Percentiles rank a stretch among this genome's conserved stretches.
phyloP scores from a whole-genome alignment of 768 basidiomycete species.

The Naganishia randhawae region DNA sequence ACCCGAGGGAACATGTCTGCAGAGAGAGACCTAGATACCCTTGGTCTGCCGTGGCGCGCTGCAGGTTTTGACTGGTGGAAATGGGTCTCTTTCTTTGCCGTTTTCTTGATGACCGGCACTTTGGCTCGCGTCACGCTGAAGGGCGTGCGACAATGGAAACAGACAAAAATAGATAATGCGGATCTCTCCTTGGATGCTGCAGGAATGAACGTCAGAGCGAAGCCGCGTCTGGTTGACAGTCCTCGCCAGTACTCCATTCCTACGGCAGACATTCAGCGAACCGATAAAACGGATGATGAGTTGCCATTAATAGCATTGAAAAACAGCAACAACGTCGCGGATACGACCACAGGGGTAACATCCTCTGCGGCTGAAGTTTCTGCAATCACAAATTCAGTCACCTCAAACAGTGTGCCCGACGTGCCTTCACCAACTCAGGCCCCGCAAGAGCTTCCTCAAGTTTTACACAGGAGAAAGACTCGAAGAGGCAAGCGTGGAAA shows the following conservation, averaged over 20 bases:
- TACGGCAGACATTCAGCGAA: too few species aligned
- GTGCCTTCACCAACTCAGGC: constrained; percentile 4
- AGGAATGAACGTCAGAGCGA: not conserved
- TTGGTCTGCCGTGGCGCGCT: constrained; percentile 29
- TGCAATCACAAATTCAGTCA: not conserved
- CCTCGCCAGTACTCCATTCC: not conserved
- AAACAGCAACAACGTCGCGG: not conserved
- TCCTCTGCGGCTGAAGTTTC: not conserved
- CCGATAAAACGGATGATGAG: too few species aligned
- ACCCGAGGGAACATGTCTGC: not conserved
- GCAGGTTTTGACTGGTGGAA: constrained; percentile 29
- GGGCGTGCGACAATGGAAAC: constrained; percentile 17
- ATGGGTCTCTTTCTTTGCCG: constrained; percentile 26
- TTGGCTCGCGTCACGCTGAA: constrained; percentile 20
- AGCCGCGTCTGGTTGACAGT: constrained; percentile 3
- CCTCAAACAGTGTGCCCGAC: not conserved
- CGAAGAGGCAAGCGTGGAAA: constrained; percentile 57
- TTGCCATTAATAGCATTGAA: too few species aligned
- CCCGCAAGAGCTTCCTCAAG: constrained; percentile 41
- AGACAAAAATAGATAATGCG: constrained; percentile 11
- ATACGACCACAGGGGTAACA: not conserved
- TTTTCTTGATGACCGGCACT: constrained; percentile 15
- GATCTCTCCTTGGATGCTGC: not conserved
- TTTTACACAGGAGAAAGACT: constrained; percentile 26
- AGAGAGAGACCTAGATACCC: constrained; percentile 21